These are phyloP conservation scores for Trametes maxima DNA, from an alignment of 768 basidiomycete species.

Conservation along the genomic window DNA sequence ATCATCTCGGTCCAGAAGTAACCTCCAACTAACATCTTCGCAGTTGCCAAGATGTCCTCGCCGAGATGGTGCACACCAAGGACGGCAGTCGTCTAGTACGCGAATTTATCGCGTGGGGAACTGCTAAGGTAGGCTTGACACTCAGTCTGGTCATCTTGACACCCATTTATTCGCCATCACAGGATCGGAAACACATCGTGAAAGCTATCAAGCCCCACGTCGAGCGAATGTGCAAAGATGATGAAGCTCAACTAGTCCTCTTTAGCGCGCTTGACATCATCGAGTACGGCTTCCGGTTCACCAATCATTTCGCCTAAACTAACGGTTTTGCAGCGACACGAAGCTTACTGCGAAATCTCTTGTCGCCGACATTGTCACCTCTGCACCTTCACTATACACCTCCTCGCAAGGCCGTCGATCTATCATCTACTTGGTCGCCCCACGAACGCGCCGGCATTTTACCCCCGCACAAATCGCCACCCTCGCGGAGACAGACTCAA, in stretches of 20 bases:
- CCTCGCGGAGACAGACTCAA: constrained; percentile 72
- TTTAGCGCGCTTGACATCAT: constrained; percentile 90
- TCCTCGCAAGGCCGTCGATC: constrained; percentile 79
- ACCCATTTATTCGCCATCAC: not conserved
- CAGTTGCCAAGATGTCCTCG: constrained; percentile 82
- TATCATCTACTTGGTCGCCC: constrained; percentile 80
- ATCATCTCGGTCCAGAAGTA: no score
- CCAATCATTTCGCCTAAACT: not conserved
- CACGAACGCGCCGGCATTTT: constrained; percentile 84
- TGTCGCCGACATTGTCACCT: constrained; percentile 64
- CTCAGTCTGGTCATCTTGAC: not conserved
- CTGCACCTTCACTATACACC: constrained; percentile 57
- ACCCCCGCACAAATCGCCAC: constrained; percentile 70
- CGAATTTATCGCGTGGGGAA: constrained; percentile 80
- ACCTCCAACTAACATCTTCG: not conserved
- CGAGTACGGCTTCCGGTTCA: constrained; percentile 55
- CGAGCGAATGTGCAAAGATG: constrained; percentile 84
- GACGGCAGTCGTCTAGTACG: constrained; percentile 87
- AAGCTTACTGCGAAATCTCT: constrained; percentile 85
- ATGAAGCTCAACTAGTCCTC: constrained; percentile 87
- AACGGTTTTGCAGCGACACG: constrained; percentile 64
- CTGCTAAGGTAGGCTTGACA: constrained; percentile 63
- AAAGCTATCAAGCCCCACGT: constrained; percentile 90
- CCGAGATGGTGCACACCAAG: constrained; percentile 93
- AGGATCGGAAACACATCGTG: constrained; percentile 91